phyloP scores from a whole-genome alignment of 2,329 filamentous ascomycete species.

The Fusarium cicatricum region DNA sequence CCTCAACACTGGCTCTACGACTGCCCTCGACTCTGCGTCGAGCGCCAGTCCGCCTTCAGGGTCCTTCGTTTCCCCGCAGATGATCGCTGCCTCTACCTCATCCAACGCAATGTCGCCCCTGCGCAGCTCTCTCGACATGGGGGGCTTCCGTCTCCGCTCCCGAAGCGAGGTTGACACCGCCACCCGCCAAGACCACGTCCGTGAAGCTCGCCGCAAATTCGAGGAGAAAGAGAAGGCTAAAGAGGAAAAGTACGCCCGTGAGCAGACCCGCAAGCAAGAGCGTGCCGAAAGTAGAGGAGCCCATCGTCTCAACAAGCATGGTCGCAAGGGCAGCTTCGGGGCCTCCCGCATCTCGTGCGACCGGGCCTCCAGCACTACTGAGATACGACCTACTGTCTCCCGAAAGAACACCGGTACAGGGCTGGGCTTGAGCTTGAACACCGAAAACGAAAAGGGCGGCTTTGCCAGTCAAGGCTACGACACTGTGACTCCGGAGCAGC shows the following conservation, averaged over 20 bases:
- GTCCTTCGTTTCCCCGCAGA: constrained; percentile 38
- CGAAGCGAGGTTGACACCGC: constrained; percentile 67
- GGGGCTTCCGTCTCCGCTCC: constrained; percentile 66
- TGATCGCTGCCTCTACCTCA: constrained; percentile 39
- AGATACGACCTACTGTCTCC: constrained; percentile 42
- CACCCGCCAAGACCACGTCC: constrained; percentile 64
- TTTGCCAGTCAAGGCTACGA: constrained; percentile 60
- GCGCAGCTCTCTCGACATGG: constrained; percentile 65
- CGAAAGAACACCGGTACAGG: constrained; percentile 40
- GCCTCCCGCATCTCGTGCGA: constrained; percentile 46
- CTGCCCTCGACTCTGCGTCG: constrained; percentile 37
- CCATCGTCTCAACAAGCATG: constrained; percentile 57
- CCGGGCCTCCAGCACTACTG: constrained; percentile 44
- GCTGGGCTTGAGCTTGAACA: constrained; percentile 23
- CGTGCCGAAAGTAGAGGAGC: constrained; percentile 66
- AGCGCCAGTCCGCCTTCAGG: constrained; percentile 42
- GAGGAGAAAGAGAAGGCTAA: constrained; percentile 68
- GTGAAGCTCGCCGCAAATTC: constrained; percentile 69
- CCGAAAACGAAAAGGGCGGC: constrained; percentile 51
- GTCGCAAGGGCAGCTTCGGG: constrained; percentile 51
- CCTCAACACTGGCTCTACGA: constrained; percentile 43
- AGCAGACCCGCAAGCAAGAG: constrained; percentile 66
- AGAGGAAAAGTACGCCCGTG: constrained; percentile 68
- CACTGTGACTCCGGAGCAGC: constrained; percentile 46
- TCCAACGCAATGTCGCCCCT: constrained; percentile 59